Base-by-base conservation (phyloP, 176 grass and related monocot species). In the Zoysia japonica region DNA sequence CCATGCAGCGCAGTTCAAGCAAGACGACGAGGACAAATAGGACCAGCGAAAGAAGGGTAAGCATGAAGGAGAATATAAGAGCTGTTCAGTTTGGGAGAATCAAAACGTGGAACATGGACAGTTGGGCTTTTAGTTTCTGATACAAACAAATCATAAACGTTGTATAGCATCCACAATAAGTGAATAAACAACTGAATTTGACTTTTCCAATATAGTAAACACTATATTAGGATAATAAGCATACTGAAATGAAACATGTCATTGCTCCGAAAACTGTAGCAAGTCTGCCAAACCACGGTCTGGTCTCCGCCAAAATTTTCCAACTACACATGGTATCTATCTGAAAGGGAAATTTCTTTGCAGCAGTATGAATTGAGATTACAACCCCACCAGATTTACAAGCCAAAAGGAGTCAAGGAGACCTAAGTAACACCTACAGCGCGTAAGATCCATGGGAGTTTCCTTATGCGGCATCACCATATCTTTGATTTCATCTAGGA, bases 281-380 rank as follows among this genome's bases (percentile, higher is more conserved):
- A 82, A 82, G 78, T 74, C 78, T 47, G 83, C 37, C 83, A 73
- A 85, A 65, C 59, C 49, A 67, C 47, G 46, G 83, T 85, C 76
- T 88, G 52, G 87, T 82, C 80, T 88, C 72, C 85, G 81, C 83
- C 83, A 89, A 85, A 89, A 89, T 66, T 82, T 89, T 46, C 11
- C 61, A 85, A 85, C 78, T 82, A 85, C 87, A 89, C 82, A 85
- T 60, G 44, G 51, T 89, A 89, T 89, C 87, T 85, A 89, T 68
- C 87, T 46, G 47, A 62, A 80, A 80, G 17, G 61, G 71, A 56
- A 68, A 67, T 62, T 78, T 85, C 83, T 82, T 82, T 72, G 83
- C 71, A 82, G 78, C 38, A 82, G 68, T 85, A 85, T 82, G 20
- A 85, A 82, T 78, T 82, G 67, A 78, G 83, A 77, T 85, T 88